A percentile compares a stretch with the other conserved stretches of the same genome.
Conservation (phyloP, 2,329 filamentous ascomycete genomes). For the Aureobasidium lini region DNA sequence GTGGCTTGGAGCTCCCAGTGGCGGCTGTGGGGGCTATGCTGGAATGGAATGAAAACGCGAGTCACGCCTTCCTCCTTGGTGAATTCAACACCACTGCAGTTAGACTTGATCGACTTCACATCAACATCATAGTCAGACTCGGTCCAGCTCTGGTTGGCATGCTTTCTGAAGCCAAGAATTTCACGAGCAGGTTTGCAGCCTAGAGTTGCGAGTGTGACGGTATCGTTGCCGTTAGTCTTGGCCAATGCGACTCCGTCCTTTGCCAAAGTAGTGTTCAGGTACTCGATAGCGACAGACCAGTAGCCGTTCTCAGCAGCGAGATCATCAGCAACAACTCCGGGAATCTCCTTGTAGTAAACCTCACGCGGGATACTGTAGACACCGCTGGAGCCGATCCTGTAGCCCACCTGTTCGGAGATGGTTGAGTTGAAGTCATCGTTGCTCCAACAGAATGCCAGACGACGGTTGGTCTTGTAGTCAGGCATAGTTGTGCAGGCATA, state of each 20-base stretch:
- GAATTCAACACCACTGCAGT: not conserved
- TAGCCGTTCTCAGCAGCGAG: conserved; percentile 4
- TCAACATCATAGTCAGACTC: not conserved
- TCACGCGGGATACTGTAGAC: conserved; percentile 8
- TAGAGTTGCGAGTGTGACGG: conserved; percentile 1
- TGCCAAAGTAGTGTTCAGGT: conserved; percentile 1
- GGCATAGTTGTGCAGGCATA: conserved; percentile 9
- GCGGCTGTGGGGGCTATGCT: not conserved
- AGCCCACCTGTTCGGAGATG: not conserved
- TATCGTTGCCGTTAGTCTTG: not conserved
- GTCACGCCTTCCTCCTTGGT: not conserved
- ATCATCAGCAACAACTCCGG: conserved; percentile 6
- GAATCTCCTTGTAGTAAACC: conserved; percentile 9
- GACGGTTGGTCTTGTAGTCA: conserved; percentile 1
- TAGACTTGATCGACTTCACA: not conserved
- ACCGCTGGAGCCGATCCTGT: not conserved
- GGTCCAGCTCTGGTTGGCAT: not conserved
- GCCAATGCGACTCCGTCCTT: not conserved
- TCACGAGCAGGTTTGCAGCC: conserved; percentile 10
- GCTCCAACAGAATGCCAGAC: conserved; percentile 9
- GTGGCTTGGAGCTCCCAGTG: conserved; percentile 10
- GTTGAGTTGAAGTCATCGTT: conserved; percentile 11
- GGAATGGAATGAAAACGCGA: conserved; percentile 5
- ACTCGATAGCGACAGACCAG: conserved; percentile 2
- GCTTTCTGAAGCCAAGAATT: not conserved